Base-by-base conservation (phyloP, 2,329 filamentous ascomycete species). In the Xylariales sp. region DNA sequence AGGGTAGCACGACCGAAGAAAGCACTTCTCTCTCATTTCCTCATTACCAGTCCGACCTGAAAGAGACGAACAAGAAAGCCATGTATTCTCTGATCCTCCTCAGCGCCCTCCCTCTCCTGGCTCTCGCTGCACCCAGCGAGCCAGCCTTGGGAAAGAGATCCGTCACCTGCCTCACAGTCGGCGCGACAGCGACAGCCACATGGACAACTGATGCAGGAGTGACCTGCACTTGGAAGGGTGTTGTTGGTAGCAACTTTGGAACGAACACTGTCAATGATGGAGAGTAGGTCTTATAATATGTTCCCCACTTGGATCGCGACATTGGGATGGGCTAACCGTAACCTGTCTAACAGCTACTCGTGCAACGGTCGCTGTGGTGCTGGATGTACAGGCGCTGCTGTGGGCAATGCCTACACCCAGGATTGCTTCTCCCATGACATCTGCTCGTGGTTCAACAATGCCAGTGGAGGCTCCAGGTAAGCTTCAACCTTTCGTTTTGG, bases 381-480 rank as follows among this genome's bases (percentile, higher is more conserved):
- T 8, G 69, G 67, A 0, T 73, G 69, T 33, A 57, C 50, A 1
- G 69, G 69, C 5, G 33, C 52, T 5, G 56, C 66, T 2, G 2
- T 72, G 6, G 69, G 69, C 3, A 69, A 71, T 23, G 66, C 55
- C 4, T 73, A 73, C 40, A 72, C 69, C 0, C 69, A 71, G 42
- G 66, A 73, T 34, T 73, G 70, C 47, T 72, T 68, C 45, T 65
- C 62, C 0, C 70, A 73, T 38, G 70, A 73, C 33, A 63, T 73
- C 11, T 74, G 70, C 49, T 71, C 67, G 4, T 73, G 67, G 44
- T 73, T 73, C 41, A 63, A 72, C 20, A 65, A 64, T 35, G 67
- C 69, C 2, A 63, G 54, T n/a, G 66, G 66, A 6, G 69, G 69
- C 3, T 54, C 65, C 1, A 67, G 60, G 69, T 69, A 49, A 43